Base-by-base conservation (phyloP, 768 basidiomycete species). In the Pleurotus ostreatus region DNA sequence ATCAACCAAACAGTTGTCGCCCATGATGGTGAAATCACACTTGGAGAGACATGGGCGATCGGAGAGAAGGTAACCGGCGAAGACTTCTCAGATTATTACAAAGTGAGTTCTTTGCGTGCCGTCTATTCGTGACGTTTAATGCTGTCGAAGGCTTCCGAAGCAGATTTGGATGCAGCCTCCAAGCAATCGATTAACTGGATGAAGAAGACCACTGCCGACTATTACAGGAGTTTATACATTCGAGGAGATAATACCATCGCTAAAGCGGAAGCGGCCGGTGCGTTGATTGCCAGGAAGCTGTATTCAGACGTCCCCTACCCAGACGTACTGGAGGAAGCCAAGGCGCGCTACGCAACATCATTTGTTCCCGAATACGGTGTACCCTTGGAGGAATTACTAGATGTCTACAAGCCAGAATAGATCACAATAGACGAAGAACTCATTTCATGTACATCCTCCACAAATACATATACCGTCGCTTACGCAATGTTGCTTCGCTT, bases 181-280 rank as follows among this genome's bases (percentile, higher is more conserved):
- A 26, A 13, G 18, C 46, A 48, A 23, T 9, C 16, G 8, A 5
- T 26, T 4, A 48, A 48, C 23, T 26, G 46, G 46, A 26, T 7
- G 15, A 48, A 48, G 22, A 48, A 48, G 15, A 26, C 30, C 2
- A 25, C 23, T 7, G 46, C 46, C 7, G 46, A 48, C 22, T 48
- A 48, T n/a, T 20, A 20, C 11, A 23, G 30, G 11, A 48, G 46
- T 23, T 23, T 48, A 3, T 48, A 48, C 46, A 26, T 48, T 25
- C 46, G n/a, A n/a, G 46, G 46, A 20, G 46, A 48, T 20, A 48
- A 48, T n/a, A 48, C 46, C 4, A n/a, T 48, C 7, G 46, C 46
- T 13, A 48, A 48, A 4, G 46, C 46, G 11, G 18, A 22, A 23
- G 46, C 46, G 6, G 46, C 46, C 2, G 46, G 46, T 18, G 15